phyloP scores from a whole-genome alignment of 2,329 filamentous ascomycete genomes.

The Neofusicoccum ribis region DNA sequence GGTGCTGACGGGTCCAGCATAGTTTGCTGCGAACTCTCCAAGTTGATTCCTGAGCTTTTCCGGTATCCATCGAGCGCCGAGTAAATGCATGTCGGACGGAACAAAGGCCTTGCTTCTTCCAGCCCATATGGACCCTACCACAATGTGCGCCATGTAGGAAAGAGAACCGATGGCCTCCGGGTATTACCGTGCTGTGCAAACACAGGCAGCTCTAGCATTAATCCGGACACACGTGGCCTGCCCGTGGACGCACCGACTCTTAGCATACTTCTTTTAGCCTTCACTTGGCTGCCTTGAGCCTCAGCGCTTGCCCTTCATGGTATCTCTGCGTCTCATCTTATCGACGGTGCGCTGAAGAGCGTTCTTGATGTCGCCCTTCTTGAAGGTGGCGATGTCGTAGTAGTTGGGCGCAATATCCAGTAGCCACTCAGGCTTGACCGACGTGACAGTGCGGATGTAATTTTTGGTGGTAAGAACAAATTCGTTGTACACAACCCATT shows the following conservation, averaged over 20 bases:
- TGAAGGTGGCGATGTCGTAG: slow-evolving; percentile 82
- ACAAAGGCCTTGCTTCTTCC: not conserved
- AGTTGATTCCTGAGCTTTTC: not conserved
- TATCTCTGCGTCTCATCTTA: slow-evolving; percentile 44
- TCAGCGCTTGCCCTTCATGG: slow-evolving; percentile 14
- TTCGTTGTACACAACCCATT: slow-evolving; percentile 98
- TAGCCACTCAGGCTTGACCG: slow-evolving; percentile 91
- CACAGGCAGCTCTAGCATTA: not conserved
- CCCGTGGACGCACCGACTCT: too few relatives aligned
- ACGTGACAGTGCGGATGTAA: slow-evolving; percentile 92
- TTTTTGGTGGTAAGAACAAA: slow-evolving; percentile 98
- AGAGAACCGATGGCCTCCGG: not conserved
- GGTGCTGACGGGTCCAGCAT: too few relatives aligned
- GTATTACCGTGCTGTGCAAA: not conserved
- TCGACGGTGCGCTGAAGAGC: slow-evolving; percentile 57
- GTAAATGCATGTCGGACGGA: not conserved
- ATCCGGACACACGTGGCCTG: too few relatives aligned
- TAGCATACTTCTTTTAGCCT: too few relatives aligned
- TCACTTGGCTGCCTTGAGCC: not conserved
- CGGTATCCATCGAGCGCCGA: not conserved
- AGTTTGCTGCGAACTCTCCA: too few relatives aligned
- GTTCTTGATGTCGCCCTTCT: slow-evolving; percentile 81
- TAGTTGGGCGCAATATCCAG: slow-evolving; percentile 94
- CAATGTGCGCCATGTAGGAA: not conserved
- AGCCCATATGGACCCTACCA: not conserved